Conservation (phyloP, 495 filamentous ascomycete species). For the Lindgomyces ingoldianus region DNA sequence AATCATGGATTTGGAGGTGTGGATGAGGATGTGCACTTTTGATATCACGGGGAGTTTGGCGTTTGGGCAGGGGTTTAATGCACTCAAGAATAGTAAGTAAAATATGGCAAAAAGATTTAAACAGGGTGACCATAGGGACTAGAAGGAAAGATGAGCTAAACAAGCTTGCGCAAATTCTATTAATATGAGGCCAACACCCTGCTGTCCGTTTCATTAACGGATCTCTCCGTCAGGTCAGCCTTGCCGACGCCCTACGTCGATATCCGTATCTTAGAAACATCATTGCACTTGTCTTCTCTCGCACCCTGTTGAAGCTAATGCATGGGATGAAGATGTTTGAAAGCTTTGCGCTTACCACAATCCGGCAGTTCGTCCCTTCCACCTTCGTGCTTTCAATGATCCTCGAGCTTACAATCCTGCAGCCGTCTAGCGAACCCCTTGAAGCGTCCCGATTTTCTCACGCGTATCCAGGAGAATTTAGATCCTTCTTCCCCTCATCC, state of each 20-base stretch:
- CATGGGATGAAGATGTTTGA: neutral
- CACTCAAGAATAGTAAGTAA: constrained; percentile 10
- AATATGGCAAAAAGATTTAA: too few species aligned
- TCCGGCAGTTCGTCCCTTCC: too few species aligned
- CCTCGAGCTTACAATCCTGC: too few species aligned
- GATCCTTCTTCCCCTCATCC: too few species aligned
- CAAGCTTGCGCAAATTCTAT: neutral
- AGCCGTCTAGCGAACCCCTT: too few species aligned
- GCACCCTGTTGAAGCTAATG: neutral
- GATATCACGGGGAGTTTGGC: constrained; percentile 14
- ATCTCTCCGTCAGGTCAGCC: neutral
- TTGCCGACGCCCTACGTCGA: neutral
- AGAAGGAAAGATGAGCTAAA: too few species aligned
- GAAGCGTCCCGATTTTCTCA: too few species aligned
- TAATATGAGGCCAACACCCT: constrained; percentile 5
- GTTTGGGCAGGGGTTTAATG: constrained; percentile 8
- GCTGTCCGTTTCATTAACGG: neutral
- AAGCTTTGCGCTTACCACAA: too few species aligned
- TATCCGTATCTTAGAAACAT: neutral
- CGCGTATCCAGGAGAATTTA: too few species aligned
- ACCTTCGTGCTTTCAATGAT: too few species aligned
- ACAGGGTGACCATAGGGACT: too few species aligned
- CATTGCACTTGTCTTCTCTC: neutral
- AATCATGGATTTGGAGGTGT: neutral
- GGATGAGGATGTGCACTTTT: constrained; percentile 6